These are phyloP conservation scores for Eucalyptus lansdowneana DNA, from an alignment of 345 rosid genomes.

Conservation along the genomic window DNA sequence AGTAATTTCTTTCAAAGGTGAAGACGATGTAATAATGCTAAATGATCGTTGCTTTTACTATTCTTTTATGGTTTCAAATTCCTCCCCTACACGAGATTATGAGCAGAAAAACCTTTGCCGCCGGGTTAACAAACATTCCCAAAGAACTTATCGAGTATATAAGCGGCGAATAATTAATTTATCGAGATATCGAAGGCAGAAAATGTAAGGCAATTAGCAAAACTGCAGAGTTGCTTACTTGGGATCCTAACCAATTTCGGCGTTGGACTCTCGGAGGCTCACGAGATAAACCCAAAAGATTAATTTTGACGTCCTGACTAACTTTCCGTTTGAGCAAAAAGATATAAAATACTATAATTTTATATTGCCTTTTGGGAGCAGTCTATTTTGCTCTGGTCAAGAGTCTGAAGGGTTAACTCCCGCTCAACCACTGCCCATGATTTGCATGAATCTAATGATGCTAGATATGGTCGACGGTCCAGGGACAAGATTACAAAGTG, in stretches of 20 bases:
- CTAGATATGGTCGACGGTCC: not conserved
- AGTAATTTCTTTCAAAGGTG: not conserved
- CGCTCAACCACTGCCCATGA: not conserved
- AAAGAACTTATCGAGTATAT: too few relatives aligned
- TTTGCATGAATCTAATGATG: not conserved
- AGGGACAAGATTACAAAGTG: not conserved
- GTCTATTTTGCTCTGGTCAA: not conserved
- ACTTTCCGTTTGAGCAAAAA: not conserved
- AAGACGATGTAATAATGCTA: rapidly evolving
- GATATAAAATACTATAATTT: not conserved
- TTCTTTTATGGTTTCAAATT: not conserved
- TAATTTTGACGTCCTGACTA: not conserved
- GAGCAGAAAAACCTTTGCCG: not conserved
- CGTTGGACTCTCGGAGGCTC: not conserved
- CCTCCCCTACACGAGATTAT: rapidly evolving
- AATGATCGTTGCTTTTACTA: rapidly evolving
- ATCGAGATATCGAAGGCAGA: not conserved
- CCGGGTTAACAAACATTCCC: not conserved
- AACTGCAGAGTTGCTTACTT: not conserved
- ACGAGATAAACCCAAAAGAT: not conserved
- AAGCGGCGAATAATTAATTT: rapidly evolving
- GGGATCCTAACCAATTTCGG: not conserved
- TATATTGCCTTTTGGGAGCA: not conserved
- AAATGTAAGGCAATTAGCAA: not conserved
- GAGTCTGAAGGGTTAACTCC: not conserved